Conservation (phyloP, 371 early-diverging fungal genomes). For the Lichtheimia corymbifera region DNA sequence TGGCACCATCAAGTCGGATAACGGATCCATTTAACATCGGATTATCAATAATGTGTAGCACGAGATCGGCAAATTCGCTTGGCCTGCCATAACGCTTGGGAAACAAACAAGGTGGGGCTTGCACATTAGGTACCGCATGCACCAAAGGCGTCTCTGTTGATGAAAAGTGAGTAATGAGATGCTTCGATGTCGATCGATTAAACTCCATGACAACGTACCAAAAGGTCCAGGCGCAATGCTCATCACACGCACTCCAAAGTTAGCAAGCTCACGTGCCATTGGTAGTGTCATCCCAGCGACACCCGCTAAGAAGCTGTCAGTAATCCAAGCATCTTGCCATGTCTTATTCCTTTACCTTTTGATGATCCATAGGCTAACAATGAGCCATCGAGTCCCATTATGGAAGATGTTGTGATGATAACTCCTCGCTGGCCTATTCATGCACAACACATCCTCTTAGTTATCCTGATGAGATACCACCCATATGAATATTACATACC, state of each 20-base stretch:
- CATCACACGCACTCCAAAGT: constrained; percentile 56
- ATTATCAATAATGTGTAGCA: constrained; percentile 50
- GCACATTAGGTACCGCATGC: not conserved
- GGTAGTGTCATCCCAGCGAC: constrained; percentile 63
- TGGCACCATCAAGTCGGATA: constrained; percentile 61
- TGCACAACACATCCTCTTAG: not conserved
- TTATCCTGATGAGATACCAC: too few species aligned
- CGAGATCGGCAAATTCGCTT: constrained; percentile 57
- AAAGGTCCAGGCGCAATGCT: constrained; percentile 65
- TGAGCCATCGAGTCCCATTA: constrained; percentile 55
- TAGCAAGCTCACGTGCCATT: constrained; percentile 57
- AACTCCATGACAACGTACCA: constrained; percentile 27
- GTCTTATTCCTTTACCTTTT: constrained; percentile 42
- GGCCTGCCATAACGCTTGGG: constrained; percentile 52
- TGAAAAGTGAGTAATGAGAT: not conserved
- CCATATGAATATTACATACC: constrained; percentile 16
- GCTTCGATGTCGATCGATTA: not conserved
- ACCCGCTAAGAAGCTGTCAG: constrained; percentile 29
- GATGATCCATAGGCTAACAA: constrained; percentile 57
- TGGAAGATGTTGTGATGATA: constrained; percentile 59
- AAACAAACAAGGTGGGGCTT: constrained; percentile 27
- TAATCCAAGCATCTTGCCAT: not conserved
- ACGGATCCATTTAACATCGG: constrained; percentile 63
- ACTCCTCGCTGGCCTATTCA: constrained; percentile 55
- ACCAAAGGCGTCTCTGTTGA: constrained; percentile 41